Conservation (phyloP, 225 moss, liverwort and hornwort genomes). For the Pseudoscleropodium purum region DNA sequence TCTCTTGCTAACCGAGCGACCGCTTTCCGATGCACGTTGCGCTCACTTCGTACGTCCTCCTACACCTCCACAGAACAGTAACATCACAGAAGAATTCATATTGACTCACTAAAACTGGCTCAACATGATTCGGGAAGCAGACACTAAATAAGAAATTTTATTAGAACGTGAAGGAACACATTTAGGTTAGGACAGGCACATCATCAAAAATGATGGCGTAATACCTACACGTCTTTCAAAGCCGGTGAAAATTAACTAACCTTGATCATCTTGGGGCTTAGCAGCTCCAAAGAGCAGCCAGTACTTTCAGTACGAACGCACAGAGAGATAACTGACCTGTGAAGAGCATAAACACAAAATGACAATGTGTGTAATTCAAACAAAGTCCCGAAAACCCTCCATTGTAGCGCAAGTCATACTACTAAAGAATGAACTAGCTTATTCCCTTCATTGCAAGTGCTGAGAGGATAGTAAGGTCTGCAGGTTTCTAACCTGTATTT, state of each 20-base stretch:
- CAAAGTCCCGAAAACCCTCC: background rate
- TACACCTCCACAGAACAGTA: slow-evolving; percentile 25
- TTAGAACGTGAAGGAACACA: background rate
- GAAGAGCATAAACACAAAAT: slow-evolving; percentile 13
- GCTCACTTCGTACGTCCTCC: slow-evolving; percentile 39
- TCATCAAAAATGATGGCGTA: slow-evolving; percentile 6
- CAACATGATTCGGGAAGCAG: background rate
- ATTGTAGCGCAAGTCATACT: background rate
- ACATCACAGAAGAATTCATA: slow-evolving; percentile 18
- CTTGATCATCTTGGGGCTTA: slow-evolving; percentile 4
- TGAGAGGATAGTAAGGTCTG: background rate
- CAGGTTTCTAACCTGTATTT: slow-evolving; percentile 36
- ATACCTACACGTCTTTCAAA: slow-evolving; percentile 2
- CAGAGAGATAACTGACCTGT: slow-evolving; percentile 42
- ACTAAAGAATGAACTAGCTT: background rate
- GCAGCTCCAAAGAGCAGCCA: slow-evolving; percentile 10
- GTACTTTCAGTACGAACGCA: background rate
- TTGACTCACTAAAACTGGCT: background rate
- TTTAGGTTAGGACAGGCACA: background rate
- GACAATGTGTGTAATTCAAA: slow-evolving; percentile 5
- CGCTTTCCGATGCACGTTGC: slow-evolving; percentile 38
- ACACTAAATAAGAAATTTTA: background rate
- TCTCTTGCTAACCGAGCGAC: slow-evolving; percentile 38
- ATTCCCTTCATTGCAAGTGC: background rate
- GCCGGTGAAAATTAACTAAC: slow-evolving; percentile 27